These are phyloP conservation scores for Cucumis hystrix DNA, from an alignment of 306 rosid genomes.

Conservation along the genomic window DNA sequence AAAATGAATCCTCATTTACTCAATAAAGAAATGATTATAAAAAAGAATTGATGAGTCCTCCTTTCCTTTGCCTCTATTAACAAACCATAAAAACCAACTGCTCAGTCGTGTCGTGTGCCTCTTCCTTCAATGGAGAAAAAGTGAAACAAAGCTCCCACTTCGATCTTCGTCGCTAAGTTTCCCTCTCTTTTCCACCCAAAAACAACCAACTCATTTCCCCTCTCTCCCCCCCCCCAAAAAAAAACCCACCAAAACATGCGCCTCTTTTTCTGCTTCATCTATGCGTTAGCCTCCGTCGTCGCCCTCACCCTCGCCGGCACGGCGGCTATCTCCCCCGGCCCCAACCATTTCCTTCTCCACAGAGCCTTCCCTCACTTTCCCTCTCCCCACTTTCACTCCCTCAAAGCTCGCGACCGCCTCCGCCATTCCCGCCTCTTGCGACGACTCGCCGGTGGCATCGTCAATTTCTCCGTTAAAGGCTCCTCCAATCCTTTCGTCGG, in stretches of 20 bases:
- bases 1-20: background rate
- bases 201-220: background rate
- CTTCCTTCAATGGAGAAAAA: constrained; percentile 14
- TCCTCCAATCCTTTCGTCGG: constrained; percentile 65
- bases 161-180: constrained; percentile 17
- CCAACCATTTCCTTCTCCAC: constrained; percentile 36
- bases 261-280: constrained; percentile 13
- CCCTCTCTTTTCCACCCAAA: constrained; percentile 3
- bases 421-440: constrained; percentile 59
- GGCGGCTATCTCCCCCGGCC: constrained; percentile 19
- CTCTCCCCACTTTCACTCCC: constrained; percentile 32
- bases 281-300: constrained; percentile 8
- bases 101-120: background rate
- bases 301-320: constrained; percentile 11
- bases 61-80: background rate
- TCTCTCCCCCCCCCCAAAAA: background rate
- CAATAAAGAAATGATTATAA: background rate
- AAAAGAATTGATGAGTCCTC: too few relatives aligned
- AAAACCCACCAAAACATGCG: constrained; percentile 25
- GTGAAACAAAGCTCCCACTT: constrained; percentile 1
- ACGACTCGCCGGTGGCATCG: constrained; percentile 35
- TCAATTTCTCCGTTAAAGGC: constrained; percentile 63
- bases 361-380: constrained; percentile 40
- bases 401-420: constrained; percentile 52
- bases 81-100: background rate